Conservation (phyloP, 495 filamentous ascomycete genomes). For the Penicillium soppii region DNA sequence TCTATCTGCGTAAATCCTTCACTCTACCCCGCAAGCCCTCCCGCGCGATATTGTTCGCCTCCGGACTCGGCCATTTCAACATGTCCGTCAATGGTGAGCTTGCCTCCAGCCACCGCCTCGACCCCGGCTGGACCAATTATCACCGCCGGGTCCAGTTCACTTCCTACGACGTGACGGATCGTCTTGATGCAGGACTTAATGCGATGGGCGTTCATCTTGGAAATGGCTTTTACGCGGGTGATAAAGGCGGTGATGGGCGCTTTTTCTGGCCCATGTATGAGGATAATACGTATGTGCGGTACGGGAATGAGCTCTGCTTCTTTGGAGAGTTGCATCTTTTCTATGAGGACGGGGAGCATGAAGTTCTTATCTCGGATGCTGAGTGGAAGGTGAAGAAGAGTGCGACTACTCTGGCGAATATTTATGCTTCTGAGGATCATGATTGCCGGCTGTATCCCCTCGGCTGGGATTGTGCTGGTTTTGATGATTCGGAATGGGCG, state of each 20-base stretch:
- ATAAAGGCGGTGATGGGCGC: conserved; percentile 24
- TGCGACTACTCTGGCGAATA: conserved; percentile 28
- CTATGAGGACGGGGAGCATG: conserved; percentile 20
- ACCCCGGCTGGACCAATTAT: conserved; percentile 34
- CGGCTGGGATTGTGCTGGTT: conserved; percentile 20
- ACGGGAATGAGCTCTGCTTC: conserved; percentile 33
- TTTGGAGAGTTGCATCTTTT: conserved; percentile 28
- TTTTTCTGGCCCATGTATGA: conserved; percentile 37
- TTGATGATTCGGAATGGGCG: conserved; percentile 16
- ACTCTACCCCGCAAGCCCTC: conserved; percentile 7
- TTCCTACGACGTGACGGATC: conserved; percentile 25
- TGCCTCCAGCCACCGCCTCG: conserved; percentile 25
- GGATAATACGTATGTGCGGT: conserved; percentile 31
- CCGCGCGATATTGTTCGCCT: conserved; percentile 24
- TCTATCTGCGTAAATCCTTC: conserved; percentile 28
- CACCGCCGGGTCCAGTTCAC: conserved; percentile 27
- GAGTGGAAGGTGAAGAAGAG: conserved; percentile 26
- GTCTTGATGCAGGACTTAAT: conserved; percentile 16
- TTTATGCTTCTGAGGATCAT: conserved; percentile 29
- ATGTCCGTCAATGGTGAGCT: conserved; percentile 23
- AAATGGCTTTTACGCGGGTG: conserved; percentile 31
- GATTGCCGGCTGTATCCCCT: conserved; percentile 24
- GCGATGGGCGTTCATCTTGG: conserved; percentile 27
- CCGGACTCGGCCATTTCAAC: conserved; percentile 30
- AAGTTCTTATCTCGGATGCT: conserved; percentile 26